phyloP scores from a whole-genome alignment of 2,329 filamentous ascomycete genomes.

The Cordyceps tenuipes region DNA sequence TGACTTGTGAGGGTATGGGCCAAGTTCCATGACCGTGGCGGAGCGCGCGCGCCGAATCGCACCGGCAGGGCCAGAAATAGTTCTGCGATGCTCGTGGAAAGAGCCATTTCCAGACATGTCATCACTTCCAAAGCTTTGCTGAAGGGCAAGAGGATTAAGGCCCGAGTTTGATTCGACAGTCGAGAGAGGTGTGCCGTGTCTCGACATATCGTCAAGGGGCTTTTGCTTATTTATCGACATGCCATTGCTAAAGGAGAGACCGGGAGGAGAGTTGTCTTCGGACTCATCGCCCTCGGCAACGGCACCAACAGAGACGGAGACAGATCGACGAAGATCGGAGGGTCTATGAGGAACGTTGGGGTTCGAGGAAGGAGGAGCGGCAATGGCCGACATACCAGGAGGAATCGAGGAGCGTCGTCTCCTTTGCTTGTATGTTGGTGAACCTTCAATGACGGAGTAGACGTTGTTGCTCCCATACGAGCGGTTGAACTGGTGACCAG shows the following conservation, averaged over 20 bases:
- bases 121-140: constrained; percentile 54
- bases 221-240: constrained; percentile 65
- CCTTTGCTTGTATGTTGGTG: constrained; percentile 96
- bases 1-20: constrained; percentile 93
- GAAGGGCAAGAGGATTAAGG: constrained; percentile 60
- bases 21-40: constrained; percentile 92
- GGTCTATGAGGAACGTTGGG: constrained; percentile 61
- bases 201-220: constrained; percentile 61
- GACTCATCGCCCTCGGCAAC: constrained; percentile 73
- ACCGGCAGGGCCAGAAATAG: constrained; percentile 63
- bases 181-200: constrained; percentile 83
- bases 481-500: constrained; percentile 69
- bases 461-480: constrained; percentile 68
- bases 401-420: constrained; percentile 89
- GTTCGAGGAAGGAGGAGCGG: constrained; percentile 55
- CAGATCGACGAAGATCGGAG: constrained; percentile 83
- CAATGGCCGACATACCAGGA: constrained; percentile 61
- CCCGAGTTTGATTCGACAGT: constrained; percentile 75
- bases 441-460: constrained; percentile 95
- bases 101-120: constrained; percentile 10
- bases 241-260: constrained; percentile 61
- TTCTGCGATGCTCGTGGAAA: constrained; percentile 45
- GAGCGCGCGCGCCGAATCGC: constrained; percentile 85
- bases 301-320: constrained; percentile 79
- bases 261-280: constrained; percentile 70